These are phyloP conservation scores for Actinomortierella wolfii DNA, from an alignment of 371 early-diverging fungal species.

Conservation along the genomic window DNA sequence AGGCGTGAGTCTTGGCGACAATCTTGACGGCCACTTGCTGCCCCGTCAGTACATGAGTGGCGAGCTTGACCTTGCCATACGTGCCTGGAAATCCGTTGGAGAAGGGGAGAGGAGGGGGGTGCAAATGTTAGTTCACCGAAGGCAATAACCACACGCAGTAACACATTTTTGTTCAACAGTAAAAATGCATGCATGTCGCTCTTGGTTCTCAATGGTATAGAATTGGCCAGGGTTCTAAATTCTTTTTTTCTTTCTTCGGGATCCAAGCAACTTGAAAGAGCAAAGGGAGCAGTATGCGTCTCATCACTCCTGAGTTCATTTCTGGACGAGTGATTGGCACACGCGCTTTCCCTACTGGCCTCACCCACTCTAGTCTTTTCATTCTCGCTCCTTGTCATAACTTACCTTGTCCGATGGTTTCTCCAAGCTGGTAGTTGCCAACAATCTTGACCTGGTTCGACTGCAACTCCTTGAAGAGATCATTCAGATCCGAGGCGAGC, in stretches of 20 bases:
- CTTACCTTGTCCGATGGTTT: conserved; percentile 49
- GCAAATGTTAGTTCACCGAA: not conserved
- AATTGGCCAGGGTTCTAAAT: not conserved
- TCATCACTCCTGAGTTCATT: no score
- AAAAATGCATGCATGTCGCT: not conserved
- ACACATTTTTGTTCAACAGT: no score
- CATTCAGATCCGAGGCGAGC: conserved; percentile 56
- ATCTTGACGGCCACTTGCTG: conserved; percentile 88
- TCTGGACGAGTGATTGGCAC: no score
- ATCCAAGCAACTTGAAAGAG: no score
- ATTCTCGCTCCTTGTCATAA: not conserved
- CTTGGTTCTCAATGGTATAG: not conserved
- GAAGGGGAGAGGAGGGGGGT: not conserved
- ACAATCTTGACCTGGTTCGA: conserved; percentile 50
- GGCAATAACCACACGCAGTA: not conserved
- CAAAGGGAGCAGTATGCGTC: no score
- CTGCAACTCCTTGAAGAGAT: conserved; percentile 53
- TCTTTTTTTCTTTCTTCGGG: not conserved
- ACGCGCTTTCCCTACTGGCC: no score
- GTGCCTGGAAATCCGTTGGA: conserved; percentile 57
- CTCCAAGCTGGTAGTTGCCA: conserved; percentile 55
- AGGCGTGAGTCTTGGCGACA: conserved; percentile 82
- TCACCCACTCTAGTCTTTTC: no score
- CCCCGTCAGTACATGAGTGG: conserved; percentile 78
- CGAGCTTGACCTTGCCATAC: conserved; percentile 89